Evolutionary conservation across 1,139 yeast species (phyloP), one percentile per base, ranked within the genome.

Genomic region (Protomyces arabidopsidicola): DNA sequence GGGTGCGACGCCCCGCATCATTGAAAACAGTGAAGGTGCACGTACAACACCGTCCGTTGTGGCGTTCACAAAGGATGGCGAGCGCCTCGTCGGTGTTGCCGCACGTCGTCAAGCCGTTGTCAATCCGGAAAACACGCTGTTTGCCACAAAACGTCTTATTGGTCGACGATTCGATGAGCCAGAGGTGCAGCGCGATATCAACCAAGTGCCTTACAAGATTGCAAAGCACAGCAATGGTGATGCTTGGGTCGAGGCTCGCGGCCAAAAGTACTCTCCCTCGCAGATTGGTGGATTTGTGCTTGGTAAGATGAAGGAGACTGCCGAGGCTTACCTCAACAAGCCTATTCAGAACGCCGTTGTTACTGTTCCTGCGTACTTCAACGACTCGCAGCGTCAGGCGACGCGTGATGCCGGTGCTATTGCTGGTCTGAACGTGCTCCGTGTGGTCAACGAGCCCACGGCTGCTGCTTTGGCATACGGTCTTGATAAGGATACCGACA

Each of bases 31-130:
- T 68, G 98, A 93, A 82, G 98, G 98, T 85, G 88, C 97, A 66
- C 88, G 98, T 81, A 93, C 98, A 69, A 93, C 98, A 59, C 98
- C 98, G 55, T 93, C 98, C 56, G 95, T 93, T 63, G 98, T 93
- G 71, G 98, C 98, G 66, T 91, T 93, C 85, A 89, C 97, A 76
- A 90, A 90, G 79, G 97, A 90, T 69, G 90, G 90, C 70, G 97
- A 91, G 80, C 85, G 96, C 78, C 81, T 93, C 70, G 98, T 93
- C 71, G 98, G 98, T 83, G 90, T 90, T 69, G 96, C 97, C 73
- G 98, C 98, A 5, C 93, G 91, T 84, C 90, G 98, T 80, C 98
- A 93, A 80, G 98, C 98, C 67, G 97, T 91, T 69, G 96, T 93
- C 71, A 93, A 93, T 86, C 97, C 98, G 65, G 97, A 90, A 78